Evolutionary conservation across 257 asterid species (phyloP).

Genomic region (Solanum lignicaule): DNA sequence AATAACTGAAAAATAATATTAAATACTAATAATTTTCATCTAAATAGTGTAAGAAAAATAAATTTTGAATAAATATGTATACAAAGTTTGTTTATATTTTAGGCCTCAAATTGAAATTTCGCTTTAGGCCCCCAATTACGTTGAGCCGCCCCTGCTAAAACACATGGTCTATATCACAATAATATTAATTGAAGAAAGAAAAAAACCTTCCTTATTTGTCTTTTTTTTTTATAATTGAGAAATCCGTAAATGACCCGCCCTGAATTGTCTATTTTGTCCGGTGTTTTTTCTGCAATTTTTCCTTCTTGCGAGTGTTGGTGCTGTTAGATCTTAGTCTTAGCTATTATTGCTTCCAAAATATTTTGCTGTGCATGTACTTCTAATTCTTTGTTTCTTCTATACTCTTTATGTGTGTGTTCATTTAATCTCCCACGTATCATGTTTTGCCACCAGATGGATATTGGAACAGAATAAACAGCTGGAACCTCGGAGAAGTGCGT

Average conservation of each 20-base stretch:
- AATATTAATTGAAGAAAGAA: not conserved
- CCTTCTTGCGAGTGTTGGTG: not conserved
- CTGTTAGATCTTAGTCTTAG: not conserved
- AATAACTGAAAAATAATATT: no score
- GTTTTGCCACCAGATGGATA: slow-evolving; percentile 45
- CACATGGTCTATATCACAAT: not conserved
- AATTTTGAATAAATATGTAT: no score
- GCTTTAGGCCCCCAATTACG: no score
- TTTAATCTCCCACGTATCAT: not conserved
- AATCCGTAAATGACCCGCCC: no score
- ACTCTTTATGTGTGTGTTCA: not conserved
- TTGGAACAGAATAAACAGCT: slow-evolving; percentile 67
- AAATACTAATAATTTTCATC: no score
- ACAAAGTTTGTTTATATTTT: no score
- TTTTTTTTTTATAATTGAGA: not conserved
- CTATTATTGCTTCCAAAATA: not conserved
- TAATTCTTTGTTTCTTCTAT: not conserved
- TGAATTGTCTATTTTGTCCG: not conserved
- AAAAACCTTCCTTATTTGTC: not conserved
- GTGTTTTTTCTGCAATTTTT: not conserved
- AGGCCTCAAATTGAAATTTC: no score
- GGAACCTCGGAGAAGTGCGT: slow-evolving; percentile 89
- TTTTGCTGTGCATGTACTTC: not conserved
- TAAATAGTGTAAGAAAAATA: no score
- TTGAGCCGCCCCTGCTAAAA: not conserved